Evolutionary conservation across 148 eudicot genomes (phyloP), one percentile per base, ranked within the genome.

Genomic region (Cornus suecica): DNA sequence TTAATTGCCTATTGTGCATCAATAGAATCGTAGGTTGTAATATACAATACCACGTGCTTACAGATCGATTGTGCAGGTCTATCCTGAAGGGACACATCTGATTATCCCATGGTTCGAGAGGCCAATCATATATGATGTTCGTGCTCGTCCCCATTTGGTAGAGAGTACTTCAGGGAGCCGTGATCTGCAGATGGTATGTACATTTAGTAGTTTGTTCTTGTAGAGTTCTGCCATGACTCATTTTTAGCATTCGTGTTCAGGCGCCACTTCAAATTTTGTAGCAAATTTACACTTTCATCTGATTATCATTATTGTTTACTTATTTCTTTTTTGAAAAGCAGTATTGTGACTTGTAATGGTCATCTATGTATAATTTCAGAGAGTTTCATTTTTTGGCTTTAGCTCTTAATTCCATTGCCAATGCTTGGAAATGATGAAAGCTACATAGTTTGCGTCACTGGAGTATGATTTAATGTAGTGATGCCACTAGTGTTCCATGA

Each of bases 151-250:
- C 69, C 88, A 89, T 81, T 77, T 91, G 26, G 90, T 88, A 63
- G 93, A 91, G 80, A 89, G 97, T 81, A 89, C 93, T 8, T 86
- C 97, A 27, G 97, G 97, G 42, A 91, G 97, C 64, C 97, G 89
- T 81, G 97, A 91, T 74, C 97, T 91, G 37, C 97, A 91, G 79
- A 91, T 91, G 97, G 97, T 91, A 80, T 58, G n/a, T 58, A 58
- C 22, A 18, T 58, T n/a, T 58, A 14, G 1, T 58, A 18, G 23
- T 58, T 58, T 22, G 2, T 58, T 22, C 9, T 58, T 22, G 62
- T 58, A 58, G 62, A 2, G n/a, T 20, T 58, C 62, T 22, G 24
- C 62, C 62, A 58, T 1, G 8, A 18, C 23, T 52, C 8, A 5
- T 58, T 58, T 58, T 58, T 8, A 58, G 13, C 54, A 48, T 13